phyloP scores from a whole-genome alignment of 352 stramenopile genomes.

The Phytophthora ohioensis region DNA sequence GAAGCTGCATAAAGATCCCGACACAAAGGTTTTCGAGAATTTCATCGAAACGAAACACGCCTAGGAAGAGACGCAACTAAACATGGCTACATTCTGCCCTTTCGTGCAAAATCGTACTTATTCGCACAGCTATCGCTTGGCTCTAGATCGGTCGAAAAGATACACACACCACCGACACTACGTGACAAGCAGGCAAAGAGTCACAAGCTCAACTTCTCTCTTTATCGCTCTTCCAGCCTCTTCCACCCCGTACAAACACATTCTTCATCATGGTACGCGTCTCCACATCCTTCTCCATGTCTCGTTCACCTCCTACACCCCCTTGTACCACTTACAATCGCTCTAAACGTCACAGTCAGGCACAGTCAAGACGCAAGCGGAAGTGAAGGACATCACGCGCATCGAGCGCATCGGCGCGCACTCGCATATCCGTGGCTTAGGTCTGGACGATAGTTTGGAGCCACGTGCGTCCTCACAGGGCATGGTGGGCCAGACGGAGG shows the following conservation, averaged over 20 bases:
- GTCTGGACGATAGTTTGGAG: slow-evolving; percentile 98
- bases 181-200: slow-evolving; percentile 15
- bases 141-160: slow-evolving; percentile 38
- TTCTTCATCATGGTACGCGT: slow-evolving; percentile 33
- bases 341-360: slow-evolving; percentile 42
- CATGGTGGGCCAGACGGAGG: slow-evolving; percentile 97
- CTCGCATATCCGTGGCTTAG: slow-evolving; percentile 98
- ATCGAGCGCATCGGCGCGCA: slow-evolving; percentile 99
- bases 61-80: background rate
- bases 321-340: slow-evolving; percentile 4
- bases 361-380: slow-evolving; percentile 84
- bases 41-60: slow-evolving; percentile 21
- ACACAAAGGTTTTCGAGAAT: slow-evolving; percentile 31
- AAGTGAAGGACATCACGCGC: slow-evolving; percentile 97
- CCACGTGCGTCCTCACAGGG: slow-evolving; percentile 93
- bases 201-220: slow-evolving; percentile 13
- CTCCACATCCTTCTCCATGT: background rate
- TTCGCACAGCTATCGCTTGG: slow-evolving; percentile 29
- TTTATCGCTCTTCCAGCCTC: background rate
- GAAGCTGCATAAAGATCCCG: slow-evolving; percentile 30
- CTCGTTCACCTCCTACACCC: background rate
- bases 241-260: slow-evolving; percentile 3
- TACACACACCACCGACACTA: slow-evolving; percentile 28
- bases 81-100: slow-evolving; percentile 17
- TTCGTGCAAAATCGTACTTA: slow-evolving; percentile 35